Base-by-base conservation (phyloP, 2,329 filamentous ascomycete genomes). In the Paracamarosporium sp. region DNA sequence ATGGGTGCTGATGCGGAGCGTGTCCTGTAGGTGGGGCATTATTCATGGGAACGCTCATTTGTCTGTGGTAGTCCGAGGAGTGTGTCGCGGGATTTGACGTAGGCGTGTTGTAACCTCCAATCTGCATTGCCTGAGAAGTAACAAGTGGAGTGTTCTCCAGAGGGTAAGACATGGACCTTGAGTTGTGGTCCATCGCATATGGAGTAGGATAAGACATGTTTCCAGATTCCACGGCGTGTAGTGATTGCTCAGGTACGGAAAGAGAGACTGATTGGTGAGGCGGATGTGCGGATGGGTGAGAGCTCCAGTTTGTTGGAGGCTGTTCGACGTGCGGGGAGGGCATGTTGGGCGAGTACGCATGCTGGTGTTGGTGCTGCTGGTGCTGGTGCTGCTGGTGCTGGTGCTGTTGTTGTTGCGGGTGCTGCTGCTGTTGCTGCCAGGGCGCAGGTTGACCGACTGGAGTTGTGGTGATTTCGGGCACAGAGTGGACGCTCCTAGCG, bases 141-240 rank as follows among this genome's bases (percentile, higher is more conserved):
- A 74, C 74, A 25, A 77, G 66, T 43, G 73, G 60, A 2, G 71
- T 60, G 48, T 69, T 75, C 56, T 78, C 76, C n/a, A 76, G 56
- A 15, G 75, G 75, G 53, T 77, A 78, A 5, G 75, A 76, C 67
- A 78, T 73, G 45, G 76, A 68, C 55, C 76, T 70, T 22, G 72
- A 61, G 53, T 73, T 78, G 55, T 68, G 68, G 52, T 78, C 76
- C 64, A 78, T 60, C 15, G 71, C 65, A 57, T 78, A 78, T 9
- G 73, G 66, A 53, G 69, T 76, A 12, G 74, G 69, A 35, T 76
- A 76, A 4, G 71, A 66, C 62, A 75, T 64, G 43, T 57, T 66
- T 30, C 63, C 44, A 36, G 65, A 62, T 38, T 75, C 71, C 5
- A 71, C 67, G 2, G 73, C 63, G 44, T 75, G 72, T 11, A 71